A percentile compares a stretch with the other conserved stretches of the same genome.
phyloP scores from a whole-genome alignment of 805 yeast species.

The Cyberlindnera maclurae region DNA sequence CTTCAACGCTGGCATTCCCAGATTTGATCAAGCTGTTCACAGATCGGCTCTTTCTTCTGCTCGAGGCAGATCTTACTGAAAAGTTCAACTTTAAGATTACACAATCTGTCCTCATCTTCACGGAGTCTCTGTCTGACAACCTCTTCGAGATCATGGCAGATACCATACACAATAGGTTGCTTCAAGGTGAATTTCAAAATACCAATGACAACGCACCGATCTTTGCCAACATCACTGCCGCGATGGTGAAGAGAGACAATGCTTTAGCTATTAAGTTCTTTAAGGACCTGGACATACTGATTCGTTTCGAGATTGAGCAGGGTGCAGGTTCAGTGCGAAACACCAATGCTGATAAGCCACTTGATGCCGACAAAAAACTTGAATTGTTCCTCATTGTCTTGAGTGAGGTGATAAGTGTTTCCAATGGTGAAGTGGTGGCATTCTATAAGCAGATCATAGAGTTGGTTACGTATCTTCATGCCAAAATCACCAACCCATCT shows the following conservation, averaged over 20 bases:
- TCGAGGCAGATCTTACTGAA: slow-evolving; percentile 44
- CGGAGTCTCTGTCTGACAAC: slow-evolving; percentile 56
- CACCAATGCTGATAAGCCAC: slow-evolving; percentile 47
- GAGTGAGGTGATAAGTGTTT: slow-evolving; percentile 63
- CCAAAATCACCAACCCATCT: slow-evolving; percentile 39
- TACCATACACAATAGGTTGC: slow-evolving; percentile 31
- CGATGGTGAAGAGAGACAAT: slow-evolving; percentile 54
- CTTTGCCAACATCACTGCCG: slow-evolving; percentile 65
- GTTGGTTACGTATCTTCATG: slow-evolving; percentile 24
- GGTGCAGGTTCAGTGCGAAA: slow-evolving; percentile 75
- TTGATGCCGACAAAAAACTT: slow-evolving; percentile 72
- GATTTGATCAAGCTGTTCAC: slow-evolving; percentile 50
- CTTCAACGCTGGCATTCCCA: slow-evolving; percentile 67
- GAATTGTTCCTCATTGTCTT: slow-evolving; percentile 65
- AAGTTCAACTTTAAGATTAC: slow-evolving; percentile 32
- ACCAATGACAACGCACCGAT: slow-evolving; percentile 51
- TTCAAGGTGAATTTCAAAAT: slow-evolving; percentile 48
- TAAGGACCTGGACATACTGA: slow-evolving; percentile 29
- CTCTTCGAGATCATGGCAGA: slow-evolving; percentile 40
- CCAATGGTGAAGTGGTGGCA: slow-evolving; percentile 43
- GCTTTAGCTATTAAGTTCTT: slow-evolving; percentile 21
- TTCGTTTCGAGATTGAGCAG: slow-evolving; percentile 60
- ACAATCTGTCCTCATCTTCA: slow-evolving; percentile 39
- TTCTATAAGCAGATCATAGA: slow-evolving; percentile 39
- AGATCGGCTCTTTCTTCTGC: slow-evolving; percentile 50